These are phyloP conservation scores for Stephania cephalantha DNA, from an alignment of 164 flowering plant genomes.

Conservation along the genomic window DNA sequence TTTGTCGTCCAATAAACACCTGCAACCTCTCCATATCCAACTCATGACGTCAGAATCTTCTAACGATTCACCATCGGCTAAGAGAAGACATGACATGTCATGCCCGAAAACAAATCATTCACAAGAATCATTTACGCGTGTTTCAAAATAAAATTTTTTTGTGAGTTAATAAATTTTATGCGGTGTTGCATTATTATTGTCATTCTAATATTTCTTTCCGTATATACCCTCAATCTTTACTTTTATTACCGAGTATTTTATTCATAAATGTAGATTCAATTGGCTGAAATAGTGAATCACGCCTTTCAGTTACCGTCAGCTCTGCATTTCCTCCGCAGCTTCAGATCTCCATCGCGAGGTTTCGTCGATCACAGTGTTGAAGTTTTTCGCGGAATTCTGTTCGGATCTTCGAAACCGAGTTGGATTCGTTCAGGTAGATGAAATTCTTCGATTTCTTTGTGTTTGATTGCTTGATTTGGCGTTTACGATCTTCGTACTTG, in stretches of 20 bases:
- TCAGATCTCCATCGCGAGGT: neutral
- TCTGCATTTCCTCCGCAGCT: neutral
- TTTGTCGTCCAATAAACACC: neutral
- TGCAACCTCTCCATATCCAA: neutral
- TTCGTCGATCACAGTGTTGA: neutral
- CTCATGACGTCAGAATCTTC: no score
- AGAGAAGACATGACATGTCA: no score
- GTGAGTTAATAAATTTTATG: no score
- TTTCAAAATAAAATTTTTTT: no score
- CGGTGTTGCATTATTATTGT: no score
- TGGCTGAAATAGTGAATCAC: neutral
- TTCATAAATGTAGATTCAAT: neutral
- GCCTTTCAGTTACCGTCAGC: neutral
- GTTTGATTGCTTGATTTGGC: neutral
- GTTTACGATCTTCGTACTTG: neutral
- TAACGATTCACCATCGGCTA: no score
- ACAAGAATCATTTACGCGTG: no score
- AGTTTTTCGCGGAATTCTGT: neutral
- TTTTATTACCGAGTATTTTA: no score
- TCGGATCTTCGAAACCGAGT: neutral
- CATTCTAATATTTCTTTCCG: no score
- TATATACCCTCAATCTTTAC: no score
- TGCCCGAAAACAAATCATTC: no score
- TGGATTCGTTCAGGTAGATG: neutral
- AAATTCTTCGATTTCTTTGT: neutral